Base-by-base conservation (phyloP, 208 protist genomes). In the Trypanosoma avium region DNA sequence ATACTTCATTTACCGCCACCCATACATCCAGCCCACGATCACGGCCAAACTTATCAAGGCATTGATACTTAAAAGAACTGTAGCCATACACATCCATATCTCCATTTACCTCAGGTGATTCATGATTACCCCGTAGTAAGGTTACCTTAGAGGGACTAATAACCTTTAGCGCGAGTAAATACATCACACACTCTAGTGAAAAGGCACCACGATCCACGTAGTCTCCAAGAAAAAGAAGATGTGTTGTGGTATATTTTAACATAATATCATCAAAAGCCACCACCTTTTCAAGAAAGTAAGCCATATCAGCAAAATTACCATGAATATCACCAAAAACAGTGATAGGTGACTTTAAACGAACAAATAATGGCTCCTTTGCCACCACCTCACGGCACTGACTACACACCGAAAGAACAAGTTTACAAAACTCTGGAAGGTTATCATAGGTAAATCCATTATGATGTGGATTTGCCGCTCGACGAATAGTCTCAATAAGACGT, bases 161-260 rank as follows among this genome's bases (percentile, higher is more conserved):
- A 24, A 93, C 77, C 74, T 97, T 97, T 27, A 97, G 71, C 10
- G 88, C 88, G 27, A 96, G 81, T 12, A 97, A 71, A 50, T 93
- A 90, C 77, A 94, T 88, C 27, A 97, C 77, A 32, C 84, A 93
- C 78, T 97, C 88, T 13, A 97, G 67, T 19, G 86, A 93, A 55
- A 90, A 92, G 3, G 85, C 77, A 7, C 97, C 97, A 67, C 98
- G 90, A 64, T 99, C 98, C n/a, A 99, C 98, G 76, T 99, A 99
- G 79, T 99, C 97, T n/a, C 93, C 98, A 13, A 99, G 84, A 73
- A 99, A 99, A 19, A 99, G 85, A 49, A 99, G 97, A 65, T 94
- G 79, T 40, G 83, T 74, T 32, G 86, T 89, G 0, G 91, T 94
- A 82, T 95, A 94, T 75, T 93, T 94, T 58, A 95, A 79, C 88